phyloP scores from a whole-genome alignment of 768 basidiomycete genomes.

The Rhodosporidiobolus odoratus region DNA sequence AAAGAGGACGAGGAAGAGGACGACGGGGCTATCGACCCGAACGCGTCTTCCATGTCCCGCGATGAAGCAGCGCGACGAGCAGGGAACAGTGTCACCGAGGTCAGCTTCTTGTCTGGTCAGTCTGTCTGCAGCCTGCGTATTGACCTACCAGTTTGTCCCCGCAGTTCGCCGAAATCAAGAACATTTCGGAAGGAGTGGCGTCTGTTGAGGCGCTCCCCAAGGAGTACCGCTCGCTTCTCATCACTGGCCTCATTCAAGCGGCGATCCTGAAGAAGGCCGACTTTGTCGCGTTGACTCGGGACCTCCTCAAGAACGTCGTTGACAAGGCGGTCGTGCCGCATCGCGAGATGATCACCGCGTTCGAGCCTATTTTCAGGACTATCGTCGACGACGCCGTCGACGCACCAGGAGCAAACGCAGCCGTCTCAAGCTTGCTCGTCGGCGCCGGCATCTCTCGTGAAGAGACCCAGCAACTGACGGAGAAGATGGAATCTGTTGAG shows the following conservation, averaged over 20 bases:
- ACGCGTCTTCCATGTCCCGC: constrained; percentile 50
- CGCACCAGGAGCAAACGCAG: constrained; percentile 74
- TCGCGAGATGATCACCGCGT: constrained; percentile 61
- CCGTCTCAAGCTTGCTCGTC: constrained; percentile 49
- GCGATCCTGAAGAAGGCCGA: constrained; percentile 77
- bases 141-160: constrained; percentile 42
- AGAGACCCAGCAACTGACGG: constrained; percentile 21
- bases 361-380: constrained; percentile 62
- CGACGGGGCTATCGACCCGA: constrained; percentile 42
- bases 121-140: not conserved
- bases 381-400: constrained; percentile 87
- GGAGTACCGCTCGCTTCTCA: constrained; percentile 60
- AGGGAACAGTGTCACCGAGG: constrained; percentile 68
- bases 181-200: constrained; percentile 76
- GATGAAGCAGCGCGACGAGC: constrained; percentile 62
- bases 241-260: constrained; percentile 66
- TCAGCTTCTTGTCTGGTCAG: not conserved
- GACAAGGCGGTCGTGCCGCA: constrained; percentile 59
- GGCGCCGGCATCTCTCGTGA: constrained; percentile 20
- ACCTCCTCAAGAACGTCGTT: constrained; percentile 63
- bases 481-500: constrained; percentile 34
- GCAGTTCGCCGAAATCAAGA: constrained; percentile 80
- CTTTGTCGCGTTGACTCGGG: constrained; percentile 69
- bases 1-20: constrained; percentile 49
- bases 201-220: constrained; percentile 73